Evolutionary conservation across 805 yeast species (phyloP), one percentile per base, ranked within the genome.

Genomic region (Limtongia smithiae): DNA sequence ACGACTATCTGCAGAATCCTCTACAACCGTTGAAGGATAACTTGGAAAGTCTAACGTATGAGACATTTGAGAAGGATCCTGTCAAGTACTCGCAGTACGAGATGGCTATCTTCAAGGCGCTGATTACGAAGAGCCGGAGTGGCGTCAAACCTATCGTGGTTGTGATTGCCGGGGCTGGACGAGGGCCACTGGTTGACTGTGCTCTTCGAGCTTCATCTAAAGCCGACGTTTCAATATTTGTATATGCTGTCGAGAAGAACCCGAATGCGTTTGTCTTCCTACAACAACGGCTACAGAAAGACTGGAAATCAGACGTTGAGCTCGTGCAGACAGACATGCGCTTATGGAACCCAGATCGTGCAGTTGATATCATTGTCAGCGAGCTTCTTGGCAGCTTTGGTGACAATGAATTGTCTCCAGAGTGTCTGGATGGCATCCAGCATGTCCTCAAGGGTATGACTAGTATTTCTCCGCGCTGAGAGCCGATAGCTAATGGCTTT

Each of bases 351-450:
- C 71, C 2, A 57, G 55, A 17, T 5, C 53, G 62, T 11, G 68
- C 70, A 15, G 73, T 75, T 48, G 76, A 85, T 61, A 60, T 90
- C 37, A 75, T 89, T 7, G 74, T 91, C 1, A 83, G 94, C 37
- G 97, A 90, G 64, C 69, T 91, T 6, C 66, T 90, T 24, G 97
- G 97, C 4, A 85, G 95, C 14, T 85, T 91, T 68, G 97, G 95
- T 3, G 91, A 94, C 65, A 91, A 90, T 65, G 97, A 90, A 63
- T 71, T 87, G 15, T 76, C 86, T 7, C 97, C 97, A 0, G 97
- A 90, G 64, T 82, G 93, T 50, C 65, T 87, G 2, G 70, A 69
- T 38, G 68, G 74, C 1, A 60, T 73, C 15, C 75, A 76, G 44
- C 55, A 60, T 41, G 58, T 62, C 58, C 51, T 75, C 59, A 74